phyloP scores from a whole-genome alignment of 176 grass and related monocot species.

The Musa schizocarpa region DNA sequence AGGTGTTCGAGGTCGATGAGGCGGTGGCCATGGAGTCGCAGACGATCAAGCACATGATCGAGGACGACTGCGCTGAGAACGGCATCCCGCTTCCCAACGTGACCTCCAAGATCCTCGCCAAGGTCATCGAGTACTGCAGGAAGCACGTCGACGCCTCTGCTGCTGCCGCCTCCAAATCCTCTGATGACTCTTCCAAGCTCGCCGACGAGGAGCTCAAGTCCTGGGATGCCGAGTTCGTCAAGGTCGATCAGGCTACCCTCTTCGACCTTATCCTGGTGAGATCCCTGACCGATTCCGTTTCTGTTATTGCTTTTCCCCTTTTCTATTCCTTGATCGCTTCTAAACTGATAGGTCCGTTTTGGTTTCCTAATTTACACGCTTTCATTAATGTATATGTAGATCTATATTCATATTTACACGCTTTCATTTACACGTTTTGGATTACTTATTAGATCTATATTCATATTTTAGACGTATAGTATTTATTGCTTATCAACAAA shows the following conservation, averaged over 20 bases:
- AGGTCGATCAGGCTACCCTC: conserved; percentile 42
- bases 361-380: not conserved
- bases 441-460: not conserved
- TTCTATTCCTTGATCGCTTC: not conserved
- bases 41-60: conserved; percentile 35
- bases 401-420: not conserved
- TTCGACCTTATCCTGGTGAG: conserved; percentile 57
- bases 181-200: conserved; percentile 20
- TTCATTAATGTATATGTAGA: not conserved
- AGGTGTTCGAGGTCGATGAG: conserved; percentile 33
- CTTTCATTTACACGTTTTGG: not conserved
- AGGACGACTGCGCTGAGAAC: conserved; percentile 32
- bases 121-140: conserved; percentile 49
- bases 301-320: not conserved
- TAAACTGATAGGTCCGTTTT: too few relatives aligned
- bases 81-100: conserved; percentile 34
- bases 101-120: conserved; percentile 25
- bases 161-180: conserved; percentile 26
- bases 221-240: conserved; percentile 45
- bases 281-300: not conserved
- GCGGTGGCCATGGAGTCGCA: conserved; percentile 38
- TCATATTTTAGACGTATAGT: not conserved
- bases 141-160: conserved; percentile 40
- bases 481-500: too few relatives aligned
- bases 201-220: conserved; percentile 33